Evolutionary conservation across 176 grass and related monocot genomes (phyloP), one percentile per base, ranked within the genome.

Genomic region (Urochloa ruziziensis): DNA sequence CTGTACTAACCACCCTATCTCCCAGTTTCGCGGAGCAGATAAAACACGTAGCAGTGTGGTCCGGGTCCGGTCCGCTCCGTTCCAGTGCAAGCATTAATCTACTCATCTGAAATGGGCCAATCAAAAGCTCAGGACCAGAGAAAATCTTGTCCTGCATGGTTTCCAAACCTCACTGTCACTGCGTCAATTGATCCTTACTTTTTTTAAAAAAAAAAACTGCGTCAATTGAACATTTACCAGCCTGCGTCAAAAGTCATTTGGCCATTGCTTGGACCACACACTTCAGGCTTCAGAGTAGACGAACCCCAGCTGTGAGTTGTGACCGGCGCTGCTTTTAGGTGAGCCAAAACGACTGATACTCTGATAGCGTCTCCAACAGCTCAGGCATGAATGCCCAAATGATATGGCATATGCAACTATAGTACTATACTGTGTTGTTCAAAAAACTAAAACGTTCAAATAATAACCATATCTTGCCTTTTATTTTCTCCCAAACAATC

Each of bases 11-110:
- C 76, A 48, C 43, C 60, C 27, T 53, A 18, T 15, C 76, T 89
- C 87, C 70, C 47, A 51, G 36, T 74, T 46, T 58, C 75, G 48
- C 23, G 60, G 51, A 74, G 68, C 47, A 79, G 56, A 80, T 74
- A 35, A 42, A 71, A 71, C 2, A 47, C 56, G 51, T 21, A 23
- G 56, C 56, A 16, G 12, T 44, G 67, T 70, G 39, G 39, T 70
- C 17, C 62, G 27, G 36, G 29, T 65, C 14, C 14, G 32, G 29
- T 49, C 39, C 42, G 5, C 1, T 25, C 33, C 52, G 0, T 57
- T 37, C 66, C 80, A 19, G 56, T 36, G 34, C 58, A 17, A 10
- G 33, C 73, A 64, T 77, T 80, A 42, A 64, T 30, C 10, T 84
- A 8, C 48, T 23, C 60, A 15, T 39, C 53, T 73, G 67, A 32